Evolutionary conservation across 805 yeast species (phyloP), one percentile per base, ranked within the genome.

Genomic region (Priceomyces castillae): DNA sequence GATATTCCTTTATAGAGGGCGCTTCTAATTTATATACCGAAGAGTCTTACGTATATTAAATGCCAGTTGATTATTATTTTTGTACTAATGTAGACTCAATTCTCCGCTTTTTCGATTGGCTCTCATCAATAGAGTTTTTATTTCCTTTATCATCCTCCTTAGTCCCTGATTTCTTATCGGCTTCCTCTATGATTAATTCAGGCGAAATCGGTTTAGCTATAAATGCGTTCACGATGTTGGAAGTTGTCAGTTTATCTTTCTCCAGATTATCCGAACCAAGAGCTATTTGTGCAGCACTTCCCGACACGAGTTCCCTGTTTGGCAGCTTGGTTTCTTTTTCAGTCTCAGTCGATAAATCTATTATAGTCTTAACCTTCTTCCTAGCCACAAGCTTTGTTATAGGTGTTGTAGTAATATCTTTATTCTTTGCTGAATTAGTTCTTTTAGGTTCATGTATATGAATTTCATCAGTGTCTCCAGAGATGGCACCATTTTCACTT

Each of bases 71-170:
- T 7, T 20, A 23, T 40, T 34, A 44, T 33, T 37, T 30, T 10
- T 52, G 40, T 7, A 67, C 50, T 36, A 66, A 43, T 2, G 65
- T 65, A 3, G 74, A 73, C 3, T 62, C 61, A 25, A 69, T 51
- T 42, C 70, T 57, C 40, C 73, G 58, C 47, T 66, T 69, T 28
- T 50, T 52, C 46, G 23, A 17, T 3, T 23, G 40, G 9, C 9
- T 19, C 14, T 34, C 25, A 34, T 20, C 37, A 11, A 19, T 12
- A 4, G 14, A 7, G 26, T 34, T 19, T 34, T 22, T 22, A 9
- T 9, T 9, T 22, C 9, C 25, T 9, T 7, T 22, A 22, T 9
- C 9, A 9, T 22, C 25, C 25, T 22, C 9, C 25, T 22, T 9
- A 22, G 25, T 9, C 25, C 9, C 9, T 22, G 6, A 7, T 22